These are phyloP conservation scores for Schwanniomyces pseudopolymorphus DNA, from an alignment of 805 yeast genomes.

Conservation along the genomic window DNA sequence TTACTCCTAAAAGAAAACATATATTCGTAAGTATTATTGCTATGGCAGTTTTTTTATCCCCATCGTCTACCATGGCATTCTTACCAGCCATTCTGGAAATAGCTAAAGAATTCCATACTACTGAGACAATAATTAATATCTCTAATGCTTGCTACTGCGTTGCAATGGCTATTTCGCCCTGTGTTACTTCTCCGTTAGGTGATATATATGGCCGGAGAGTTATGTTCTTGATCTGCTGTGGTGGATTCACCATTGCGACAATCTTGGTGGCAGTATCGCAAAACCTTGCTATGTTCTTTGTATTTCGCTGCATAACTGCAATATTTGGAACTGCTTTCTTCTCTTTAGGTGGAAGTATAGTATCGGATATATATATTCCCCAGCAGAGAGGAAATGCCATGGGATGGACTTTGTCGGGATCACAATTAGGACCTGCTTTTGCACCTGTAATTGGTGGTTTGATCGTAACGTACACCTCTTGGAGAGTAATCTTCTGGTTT, in stretches of 20 bases:
- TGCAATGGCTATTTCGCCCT: constrained; percentile 54
- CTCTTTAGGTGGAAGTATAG: constrained; percentile 49
- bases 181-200: constrained; percentile 49
- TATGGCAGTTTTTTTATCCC: constrained; percentile 42
- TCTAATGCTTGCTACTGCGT: constrained; percentile 51
- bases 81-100: constrained; percentile 54
- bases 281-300: constrained; percentile 53
- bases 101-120: constrained; percentile 45
- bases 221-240: constrained; percentile 41
- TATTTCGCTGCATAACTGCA: constrained; percentile 49
- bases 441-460: constrained; percentile 58
- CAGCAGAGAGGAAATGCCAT: constrained; percentile 51
- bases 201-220: constrained; percentile 52
- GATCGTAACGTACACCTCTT: constrained; percentile 47
- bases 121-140: constrained; percentile 46
- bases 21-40: constrained; percentile 11
- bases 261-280: constrained; percentile 45
- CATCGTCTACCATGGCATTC: constrained; percentile 44
- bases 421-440: constrained; percentile 54
- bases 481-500: constrained; percentile 56
- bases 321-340: constrained; percentile 57
- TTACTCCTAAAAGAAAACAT: background rate
- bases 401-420: constrained; percentile 49
- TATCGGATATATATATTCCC: constrained; percentile 52
- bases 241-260: constrained; percentile 19